These are phyloP conservation scores for Tilletia indica DNA, from an alignment of 1,284 basidiomycete genomes.

Conservation along the genomic window DNA sequence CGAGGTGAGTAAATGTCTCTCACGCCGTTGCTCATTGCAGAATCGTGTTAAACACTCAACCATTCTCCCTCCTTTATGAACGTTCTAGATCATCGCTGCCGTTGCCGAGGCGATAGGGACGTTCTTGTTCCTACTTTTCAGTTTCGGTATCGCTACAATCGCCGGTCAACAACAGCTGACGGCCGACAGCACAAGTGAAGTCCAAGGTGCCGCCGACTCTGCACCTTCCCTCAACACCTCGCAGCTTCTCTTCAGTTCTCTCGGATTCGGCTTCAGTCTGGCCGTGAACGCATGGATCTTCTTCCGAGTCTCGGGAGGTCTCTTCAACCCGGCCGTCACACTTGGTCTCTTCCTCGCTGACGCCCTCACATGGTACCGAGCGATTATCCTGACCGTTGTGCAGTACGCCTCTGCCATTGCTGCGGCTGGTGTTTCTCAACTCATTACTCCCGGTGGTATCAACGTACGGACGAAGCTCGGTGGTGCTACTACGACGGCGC, in stretches of 20 bases:
- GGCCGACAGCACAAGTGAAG: conserved; percentile 2
- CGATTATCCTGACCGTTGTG: conserved; percentile 21
- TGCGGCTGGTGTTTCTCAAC: conserved; percentile 29
- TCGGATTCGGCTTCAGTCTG: conserved; percentile 8
- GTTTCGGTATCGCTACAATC: conserved; percentile 13
- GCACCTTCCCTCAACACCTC: conserved; percentile 1
- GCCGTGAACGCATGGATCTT: conserved; percentile 15
- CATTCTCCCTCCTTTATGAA: not conserved
- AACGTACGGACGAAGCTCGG: conserved; percentile 25
- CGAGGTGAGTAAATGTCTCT: not conserved
- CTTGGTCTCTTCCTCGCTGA: conserved; percentile 61
- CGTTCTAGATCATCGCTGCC: not conserved
- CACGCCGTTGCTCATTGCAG: not conserved
- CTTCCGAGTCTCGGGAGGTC: conserved; percentile 65
- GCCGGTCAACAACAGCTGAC: conserved; percentile 16
- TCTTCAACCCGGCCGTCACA: conserved; percentile 71
- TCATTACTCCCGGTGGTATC: conserved; percentile 26
- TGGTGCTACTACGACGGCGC: conserved; percentile 23
- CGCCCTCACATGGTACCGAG: conserved; percentile 17
- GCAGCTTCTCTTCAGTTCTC: not conserved
- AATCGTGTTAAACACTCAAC: not conserved
- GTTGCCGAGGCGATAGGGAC: conserved; percentile 35
- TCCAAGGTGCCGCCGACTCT: conserved; percentile 15
- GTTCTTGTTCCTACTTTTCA: conserved; percentile 37
- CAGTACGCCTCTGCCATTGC: conserved; percentile 40